Conservation (phyloP, 352 stramenopile species). For the Phytophthora syringae region DNA sequence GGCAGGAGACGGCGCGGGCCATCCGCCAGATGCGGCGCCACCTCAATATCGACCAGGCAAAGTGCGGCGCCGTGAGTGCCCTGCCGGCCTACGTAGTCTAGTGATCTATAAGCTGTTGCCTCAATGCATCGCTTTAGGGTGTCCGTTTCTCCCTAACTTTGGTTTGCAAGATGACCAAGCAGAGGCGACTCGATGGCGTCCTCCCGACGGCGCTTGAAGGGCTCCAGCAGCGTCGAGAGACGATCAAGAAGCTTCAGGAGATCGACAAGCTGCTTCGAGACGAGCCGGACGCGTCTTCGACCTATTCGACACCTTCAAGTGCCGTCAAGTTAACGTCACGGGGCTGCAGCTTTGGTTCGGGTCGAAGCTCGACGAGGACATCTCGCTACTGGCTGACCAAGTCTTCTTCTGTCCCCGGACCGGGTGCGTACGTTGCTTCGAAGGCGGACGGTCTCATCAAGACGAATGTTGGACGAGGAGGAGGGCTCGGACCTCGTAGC, state of each 20-base stretch:
- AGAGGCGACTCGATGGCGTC: conserved; percentile 20
- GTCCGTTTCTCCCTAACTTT: conserved; percentile 20
- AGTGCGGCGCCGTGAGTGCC: conserved; percentile 26
- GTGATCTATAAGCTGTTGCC: background rate
- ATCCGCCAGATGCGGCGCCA: conserved; percentile 48
- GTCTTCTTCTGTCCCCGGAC: conserved; percentile 20
- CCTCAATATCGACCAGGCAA: conserved; percentile 38
- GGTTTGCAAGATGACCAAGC: background rate
- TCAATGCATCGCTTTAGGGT: conserved; percentile 17
- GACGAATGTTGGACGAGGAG: conserved; percentile 15
- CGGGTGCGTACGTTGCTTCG: conserved; percentile 35
- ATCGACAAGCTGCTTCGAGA: conserved; percentile 38
- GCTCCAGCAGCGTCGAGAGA: conserved; percentile 31
- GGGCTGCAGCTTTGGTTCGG: conserved; percentile 31
- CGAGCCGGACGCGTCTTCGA: conserved; percentile 2
- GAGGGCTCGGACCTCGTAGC: conserved; percentile 24
- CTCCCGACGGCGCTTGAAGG: conserved; percentile 26
- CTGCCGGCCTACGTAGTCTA: conserved; percentile 44
- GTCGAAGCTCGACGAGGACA: conserved; percentile 12
- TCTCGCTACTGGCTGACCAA: conserved; percentile 21
- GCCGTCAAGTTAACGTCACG: too few species aligned
- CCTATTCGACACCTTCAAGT: background rate
- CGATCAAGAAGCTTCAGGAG: conserved; percentile 23
- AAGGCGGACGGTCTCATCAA: conserved; percentile 32
- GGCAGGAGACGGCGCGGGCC: conserved; percentile 38